These are phyloP conservation scores for Xanthoparmelia taractica DNA, from an alignment of 495 filamentous ascomycete species.

Conservation along the genomic window DNA sequence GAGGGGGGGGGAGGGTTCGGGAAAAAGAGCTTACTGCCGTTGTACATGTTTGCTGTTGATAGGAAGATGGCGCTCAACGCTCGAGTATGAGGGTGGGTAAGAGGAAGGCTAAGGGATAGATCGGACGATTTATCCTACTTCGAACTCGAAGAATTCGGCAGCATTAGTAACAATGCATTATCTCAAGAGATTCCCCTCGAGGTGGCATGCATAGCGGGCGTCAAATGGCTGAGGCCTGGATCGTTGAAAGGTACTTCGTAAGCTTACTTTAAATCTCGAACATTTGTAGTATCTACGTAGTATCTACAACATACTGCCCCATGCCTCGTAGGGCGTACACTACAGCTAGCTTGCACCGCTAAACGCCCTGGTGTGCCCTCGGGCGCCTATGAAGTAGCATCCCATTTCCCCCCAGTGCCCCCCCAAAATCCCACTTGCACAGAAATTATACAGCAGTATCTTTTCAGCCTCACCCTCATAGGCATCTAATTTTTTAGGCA, in stretches of 20 bases:
- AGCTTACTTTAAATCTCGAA: background rate
- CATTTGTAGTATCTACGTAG: background rate
- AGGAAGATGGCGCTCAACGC: background rate
- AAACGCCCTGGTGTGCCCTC: background rate
- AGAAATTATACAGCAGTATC: slow-evolving; percentile 1
- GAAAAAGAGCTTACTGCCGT: slow-evolving; percentile 22
- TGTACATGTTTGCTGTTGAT: slow-evolving; percentile 21
- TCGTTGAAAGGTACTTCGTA: background rate
- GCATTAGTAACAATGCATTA: background rate
- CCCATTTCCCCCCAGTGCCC: too few relatives aligned
- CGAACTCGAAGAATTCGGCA: too few relatives aligned
- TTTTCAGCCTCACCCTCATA: slow-evolving; percentile 14
- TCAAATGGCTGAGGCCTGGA: background rate
- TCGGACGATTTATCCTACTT: background rate
- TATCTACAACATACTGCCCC: too few relatives aligned
- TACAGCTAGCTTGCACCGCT: background rate
- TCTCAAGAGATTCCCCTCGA: background rate
- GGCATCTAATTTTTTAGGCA: slow-evolving; percentile 2
- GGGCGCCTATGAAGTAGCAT: background rate
- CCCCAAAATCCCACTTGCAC: background rate
- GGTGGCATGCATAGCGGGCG: background rate
- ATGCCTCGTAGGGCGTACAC: background rate
- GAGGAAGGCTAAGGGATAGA: background rate
- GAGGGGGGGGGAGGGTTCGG: too few relatives aligned
- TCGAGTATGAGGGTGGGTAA: background rate